Evolutionary conservation across 305 asterid species (phyloP), one percentile per base, ranked within the genome.

Genomic region (Andrographis paniculata): DNA sequence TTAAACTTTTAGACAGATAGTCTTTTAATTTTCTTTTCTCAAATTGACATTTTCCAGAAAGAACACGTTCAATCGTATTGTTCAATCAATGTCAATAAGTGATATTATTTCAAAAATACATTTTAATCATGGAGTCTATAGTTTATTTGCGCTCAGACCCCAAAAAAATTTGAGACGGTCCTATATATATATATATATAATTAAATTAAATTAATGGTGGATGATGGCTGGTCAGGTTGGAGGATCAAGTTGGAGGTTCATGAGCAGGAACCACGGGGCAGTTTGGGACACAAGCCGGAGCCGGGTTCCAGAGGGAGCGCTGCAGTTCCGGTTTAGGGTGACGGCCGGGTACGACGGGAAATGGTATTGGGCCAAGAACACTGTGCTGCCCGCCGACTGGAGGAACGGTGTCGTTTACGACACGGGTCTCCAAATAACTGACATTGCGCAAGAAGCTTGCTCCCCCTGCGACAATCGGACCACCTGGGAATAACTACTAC

Each of bases 321-420:
- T 88, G 78, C 89, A 81, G 53, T 60, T 88, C 19, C 67, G 93
- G 45, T 63, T 88, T 37, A 76, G 73, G 23, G 97, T 81, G 59
- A 84, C 97, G 0, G 65, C 84, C 23, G 97, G 95, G 24, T 84
- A 50, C 41, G 97, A 87, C 45, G 95, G 95, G 47, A 87, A 81
- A 51, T 57, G 63, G 68, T 67, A 74, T 59, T 84, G 88, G 92
- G 86, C 94, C 10, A 79, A 81, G 52, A 9, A 37, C 5, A 69
- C 52, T 39, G 95, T 70, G 53, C 18, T 82, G 20, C 95, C 97
- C 6, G 40, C 68, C 17, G 64, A 75, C 42, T 88, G 97, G 97
- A 53, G 55, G 14, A 68, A 20, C 18, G 82, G 77, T 0, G 67
- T 20, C 27, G 51, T 63, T 14, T 88, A 84, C 51, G 94, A 84